A percentile compares a stretch with the other conserved stretches of the same genome.
Conservation (phyloP, 768 basidiomycete genomes). For the Pholiota molesta region DNA sequence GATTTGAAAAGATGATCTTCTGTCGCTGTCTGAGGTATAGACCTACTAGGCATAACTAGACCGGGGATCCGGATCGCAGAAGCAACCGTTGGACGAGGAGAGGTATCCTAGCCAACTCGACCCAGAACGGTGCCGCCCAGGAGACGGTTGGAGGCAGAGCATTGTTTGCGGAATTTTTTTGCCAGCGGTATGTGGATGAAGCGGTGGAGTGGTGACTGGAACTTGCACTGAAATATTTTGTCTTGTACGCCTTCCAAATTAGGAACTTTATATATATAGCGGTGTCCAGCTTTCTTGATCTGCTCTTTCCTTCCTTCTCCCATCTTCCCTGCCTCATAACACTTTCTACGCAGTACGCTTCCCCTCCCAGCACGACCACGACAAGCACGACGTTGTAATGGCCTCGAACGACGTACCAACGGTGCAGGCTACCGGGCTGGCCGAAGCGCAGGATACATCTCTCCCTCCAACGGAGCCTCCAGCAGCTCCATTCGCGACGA, state of each 20-base stretch:
- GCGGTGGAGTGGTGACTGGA: no score
- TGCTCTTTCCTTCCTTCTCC: constrained; percentile 10
- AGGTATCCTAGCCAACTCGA: no score
- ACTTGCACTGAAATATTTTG: neutral
- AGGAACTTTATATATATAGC: constrained; percentile 17
- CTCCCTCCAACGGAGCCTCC: constrained; percentile 6
- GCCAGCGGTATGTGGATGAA: no score
- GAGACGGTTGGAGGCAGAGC: no score
- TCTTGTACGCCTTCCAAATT: neutral
- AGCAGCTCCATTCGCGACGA: constrained; percentile 2
- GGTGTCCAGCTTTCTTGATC: constrained; percentile 1
- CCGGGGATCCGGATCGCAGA: neutral
- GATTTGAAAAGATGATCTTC: neutral
- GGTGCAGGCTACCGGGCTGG: neutral
- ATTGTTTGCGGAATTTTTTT: no score
- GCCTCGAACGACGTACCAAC: constrained; percentile 5
- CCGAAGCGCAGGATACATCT: neutral
- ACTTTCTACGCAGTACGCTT: neutral
- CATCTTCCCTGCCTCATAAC: constrained; percentile 1
- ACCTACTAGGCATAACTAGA: neutral
- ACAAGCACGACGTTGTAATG: constrained; percentile 3
- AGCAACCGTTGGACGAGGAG: neutral
- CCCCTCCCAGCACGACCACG: neutral
- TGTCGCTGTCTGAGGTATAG: neutral
- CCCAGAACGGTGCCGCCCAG: no score